Evolutionary conservation across 495 filamentous ascomycete genomes (phyloP).

Genomic region (Aspergillus incahuasiensis): DNA sequence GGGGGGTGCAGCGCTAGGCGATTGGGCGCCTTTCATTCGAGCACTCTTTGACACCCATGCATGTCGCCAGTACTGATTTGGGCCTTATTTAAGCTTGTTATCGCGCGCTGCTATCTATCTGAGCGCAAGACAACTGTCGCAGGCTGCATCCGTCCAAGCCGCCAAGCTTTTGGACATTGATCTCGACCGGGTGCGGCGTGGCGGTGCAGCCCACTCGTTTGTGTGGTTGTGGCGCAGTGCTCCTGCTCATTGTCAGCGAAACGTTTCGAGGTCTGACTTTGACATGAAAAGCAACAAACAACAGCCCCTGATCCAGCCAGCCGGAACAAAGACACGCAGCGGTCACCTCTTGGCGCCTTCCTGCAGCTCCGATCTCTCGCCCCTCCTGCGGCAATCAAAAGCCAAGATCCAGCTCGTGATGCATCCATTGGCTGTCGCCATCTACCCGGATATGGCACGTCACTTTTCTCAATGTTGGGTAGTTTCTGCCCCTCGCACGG

Average conservation of each 20-base stretch:
- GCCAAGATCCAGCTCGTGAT: not conserved
- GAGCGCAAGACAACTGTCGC: not conserved
- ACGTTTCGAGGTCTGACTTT: no score
- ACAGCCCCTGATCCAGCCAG: no score
- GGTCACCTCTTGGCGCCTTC: conserved; percentile 1
- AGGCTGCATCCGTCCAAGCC: not conserved
- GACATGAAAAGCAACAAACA: no score
- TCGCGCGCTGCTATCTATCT: not conserved
- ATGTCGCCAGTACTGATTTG: not conserved
- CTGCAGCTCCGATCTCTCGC: not conserved
- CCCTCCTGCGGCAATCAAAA: not conserved
- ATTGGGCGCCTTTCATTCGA: conserved; percentile 1
- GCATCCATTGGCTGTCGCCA: conserved; percentile 2
- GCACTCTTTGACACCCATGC: not conserved
- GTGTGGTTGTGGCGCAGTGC: no score
- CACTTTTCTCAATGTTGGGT: not conserved
- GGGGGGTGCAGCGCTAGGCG: not conserved
- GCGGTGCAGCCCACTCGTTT: conserved; percentile 4
- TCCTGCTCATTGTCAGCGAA: no score
- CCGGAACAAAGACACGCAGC: not conserved
- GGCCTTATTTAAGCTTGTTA: not conserved
- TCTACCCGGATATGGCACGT: not conserved
- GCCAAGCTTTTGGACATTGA: not conserved
- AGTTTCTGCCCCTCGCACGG: not conserved
- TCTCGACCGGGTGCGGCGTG: conserved; percentile 3